phyloP scores from a whole-genome alignment of 2,329 filamentous ascomycete species.

The Colletotrichum sp. region DNA sequence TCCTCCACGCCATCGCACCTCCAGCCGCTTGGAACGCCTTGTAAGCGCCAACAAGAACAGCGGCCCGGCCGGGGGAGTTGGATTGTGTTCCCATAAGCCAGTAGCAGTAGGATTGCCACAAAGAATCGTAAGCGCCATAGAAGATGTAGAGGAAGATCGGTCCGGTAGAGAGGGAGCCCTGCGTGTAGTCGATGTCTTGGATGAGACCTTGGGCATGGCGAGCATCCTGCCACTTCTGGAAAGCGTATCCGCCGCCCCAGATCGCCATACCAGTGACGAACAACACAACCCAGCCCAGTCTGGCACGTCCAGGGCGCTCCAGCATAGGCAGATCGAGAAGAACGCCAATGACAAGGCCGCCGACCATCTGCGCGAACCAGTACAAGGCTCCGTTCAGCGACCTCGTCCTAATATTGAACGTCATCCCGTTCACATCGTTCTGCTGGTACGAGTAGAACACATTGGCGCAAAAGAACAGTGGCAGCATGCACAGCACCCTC shows the following conservation, averaged over 20 bases:
- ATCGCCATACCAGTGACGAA: conserved; percentile 56
- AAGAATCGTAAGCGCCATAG: conserved; percentile 71
- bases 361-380: conserved; percentile 63
- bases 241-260: conserved; percentile 68
- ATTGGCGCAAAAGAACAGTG: conserved; percentile 61
- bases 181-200: conserved; percentile 52
- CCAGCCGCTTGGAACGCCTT: conserved; percentile 49
- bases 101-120: conserved; percentile 69
- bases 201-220: conserved; percentile 42
- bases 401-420: conserved; percentile 61
- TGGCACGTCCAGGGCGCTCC: conserved; percentile 49
- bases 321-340: conserved; percentile 48
- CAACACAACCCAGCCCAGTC: conserved; percentile 49
- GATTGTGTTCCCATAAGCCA: conserved; percentile 58
- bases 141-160: conserved; percentile 75
- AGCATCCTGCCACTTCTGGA: conserved; percentile 62
- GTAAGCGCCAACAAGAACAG: conserved; percentile 51
- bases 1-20: conserved; percentile 50
- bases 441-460: conserved; percentile 64
- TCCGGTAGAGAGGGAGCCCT: conserved; percentile 56
- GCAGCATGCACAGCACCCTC: conserved; percentile 53
- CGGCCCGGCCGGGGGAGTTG: conserved; percentile 44
- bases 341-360: conserved; percentile 52
- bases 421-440: conserved; percentile 58
- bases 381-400: conserved; percentile 60